phyloP scores from a whole-genome alignment of 305 asterid genomes.

The Salvia sclarea region DNA sequence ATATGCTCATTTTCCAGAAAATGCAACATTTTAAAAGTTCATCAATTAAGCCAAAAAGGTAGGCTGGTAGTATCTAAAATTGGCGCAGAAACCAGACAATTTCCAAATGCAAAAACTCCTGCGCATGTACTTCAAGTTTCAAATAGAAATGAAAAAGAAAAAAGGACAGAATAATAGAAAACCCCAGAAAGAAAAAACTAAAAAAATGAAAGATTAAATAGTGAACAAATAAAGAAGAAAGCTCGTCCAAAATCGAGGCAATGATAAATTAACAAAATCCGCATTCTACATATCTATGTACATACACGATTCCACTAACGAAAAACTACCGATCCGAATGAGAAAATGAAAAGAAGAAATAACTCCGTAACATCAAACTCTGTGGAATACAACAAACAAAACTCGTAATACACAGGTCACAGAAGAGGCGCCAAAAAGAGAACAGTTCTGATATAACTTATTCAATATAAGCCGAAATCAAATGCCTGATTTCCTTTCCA shows the following conservation, averaged over 20 bases:
- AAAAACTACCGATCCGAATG: constrained; percentile 14
- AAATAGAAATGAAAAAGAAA: neutral
- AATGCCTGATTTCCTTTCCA: neutral
- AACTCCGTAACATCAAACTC: neutral
- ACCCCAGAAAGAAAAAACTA: neutral
- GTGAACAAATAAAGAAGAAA: constrained; percentile 14
- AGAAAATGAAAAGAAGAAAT: neutral
- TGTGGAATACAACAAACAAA: neutral
- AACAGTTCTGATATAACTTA: constrained; percentile 17
- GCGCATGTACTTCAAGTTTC: neutral
- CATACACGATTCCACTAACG: neutral
- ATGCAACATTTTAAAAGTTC: constrained; percentile 10
- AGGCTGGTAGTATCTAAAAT: constrained; percentile 28
- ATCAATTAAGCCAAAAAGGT: constrained; percentile 24
- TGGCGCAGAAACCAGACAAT: constrained; percentile 15
- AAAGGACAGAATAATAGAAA: neutral
- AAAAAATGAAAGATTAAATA: neutral
- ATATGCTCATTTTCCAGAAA: neutral
- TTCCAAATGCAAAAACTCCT: neutral
- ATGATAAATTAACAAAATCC: constrained; percentile 24
- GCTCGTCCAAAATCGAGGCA: constrained; percentile 20
- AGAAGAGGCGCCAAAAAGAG: constrained; percentile 4
- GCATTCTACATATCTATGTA: neutral
- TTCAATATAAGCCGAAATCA: constrained; percentile 14
- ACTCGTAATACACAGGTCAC: neutral